Evolutionary conservation across 2,329 filamentous ascomycete genomes (phyloP).

Genomic region (Pseudocercospora vitis): DNA sequence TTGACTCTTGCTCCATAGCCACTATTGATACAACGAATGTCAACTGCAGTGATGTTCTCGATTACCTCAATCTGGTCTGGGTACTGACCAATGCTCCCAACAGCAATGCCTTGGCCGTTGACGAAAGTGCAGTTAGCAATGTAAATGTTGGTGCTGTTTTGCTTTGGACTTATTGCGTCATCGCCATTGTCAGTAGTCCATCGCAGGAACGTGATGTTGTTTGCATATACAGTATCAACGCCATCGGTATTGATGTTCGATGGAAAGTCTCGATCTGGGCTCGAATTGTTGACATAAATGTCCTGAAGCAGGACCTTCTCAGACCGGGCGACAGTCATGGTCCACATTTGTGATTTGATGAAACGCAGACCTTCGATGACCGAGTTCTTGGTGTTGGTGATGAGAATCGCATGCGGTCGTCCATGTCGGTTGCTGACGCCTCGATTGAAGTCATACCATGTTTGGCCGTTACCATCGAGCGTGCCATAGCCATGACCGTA

Average conservation of each 20-base stretch:
- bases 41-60: conserved; percentile 50
- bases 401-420: conserved; percentile 54
- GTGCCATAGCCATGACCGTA: conserved; percentile 55
- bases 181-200: conserved; percentile 57
- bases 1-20: conserved; percentile 44
- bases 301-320: conserved; percentile 50
- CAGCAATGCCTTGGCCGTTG: conserved; percentile 54
- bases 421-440: conserved; percentile 38
- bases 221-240: conserved; percentile 56
- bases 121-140: conserved; percentile 53
- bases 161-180: conserved; percentile 56
- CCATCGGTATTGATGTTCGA: conserved; percentile 47
- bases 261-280: conserved; percentile 2
- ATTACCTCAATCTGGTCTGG: conserved; percentile 51
- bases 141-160: conserved; percentile 56
- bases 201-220: conserved; percentile 54
- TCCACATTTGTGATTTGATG: conserved; percentile 61
- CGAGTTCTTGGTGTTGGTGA: conserved; percentile 52
- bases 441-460: conserved; percentile 54
- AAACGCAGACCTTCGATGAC: conserved; percentile 52
- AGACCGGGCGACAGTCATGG: conserved; percentile 55
- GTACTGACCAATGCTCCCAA: conserved; percentile 60
- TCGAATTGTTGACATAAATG: conserved; percentile 56
- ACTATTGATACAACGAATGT: conserved; percentile 39
- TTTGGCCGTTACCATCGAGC: conserved; percentile 60